These are phyloP conservation scores for Yamadazyma olivae DNA, from an alignment of 805 yeast genomes.

Conservation along the genomic window DNA sequence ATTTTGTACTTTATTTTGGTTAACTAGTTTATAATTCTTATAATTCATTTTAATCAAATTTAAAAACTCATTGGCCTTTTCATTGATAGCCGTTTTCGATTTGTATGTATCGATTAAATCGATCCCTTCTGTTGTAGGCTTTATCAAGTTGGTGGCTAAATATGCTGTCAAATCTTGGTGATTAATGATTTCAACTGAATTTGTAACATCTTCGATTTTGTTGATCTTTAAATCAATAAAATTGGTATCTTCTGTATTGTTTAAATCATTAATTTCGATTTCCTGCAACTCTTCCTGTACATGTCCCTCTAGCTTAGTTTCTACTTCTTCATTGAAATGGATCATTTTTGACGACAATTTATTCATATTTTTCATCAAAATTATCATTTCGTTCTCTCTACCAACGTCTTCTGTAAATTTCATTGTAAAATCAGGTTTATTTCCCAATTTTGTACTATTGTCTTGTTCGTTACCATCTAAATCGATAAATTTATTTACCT, in stretches of 20 bases:
- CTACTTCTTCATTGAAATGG: conserved; percentile 10
- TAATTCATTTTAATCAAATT: conserved; percentile 33
- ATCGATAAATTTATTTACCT: conserved; percentile 71
- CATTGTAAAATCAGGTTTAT: conserved; percentile 89
- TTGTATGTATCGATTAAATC: conserved; percentile 25
- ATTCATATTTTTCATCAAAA: conserved; percentile 85
- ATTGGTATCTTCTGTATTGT: conserved; percentile 28
- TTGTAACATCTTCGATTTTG: conserved; percentile 6
- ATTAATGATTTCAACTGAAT: conserved; percentile 1
- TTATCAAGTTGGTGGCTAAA: conserved; percentile 15
- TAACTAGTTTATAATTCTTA: conserved; percentile 23
- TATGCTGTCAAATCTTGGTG: conserved; percentile 14
- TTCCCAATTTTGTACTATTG: conserved; percentile 72
- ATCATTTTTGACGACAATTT: conserved; percentile 81
- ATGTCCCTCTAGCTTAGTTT: background rate
- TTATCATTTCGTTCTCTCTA: conserved; percentile 60
- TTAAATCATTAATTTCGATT: conserved; percentile 34
- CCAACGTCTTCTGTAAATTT: conserved; percentile 33
- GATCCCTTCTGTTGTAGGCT: conserved; percentile 11
- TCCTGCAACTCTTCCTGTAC: conserved; percentile 17
- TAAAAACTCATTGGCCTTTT: conserved; percentile 28
- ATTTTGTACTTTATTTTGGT: background rate
- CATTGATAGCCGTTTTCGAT: conserved; percentile 23
- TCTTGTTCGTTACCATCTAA: conserved; percentile 79
- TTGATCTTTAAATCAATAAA: conserved; percentile 32